Conservation (phyloP, 257 asterid species). For the Solanum habrochaites region DNA sequence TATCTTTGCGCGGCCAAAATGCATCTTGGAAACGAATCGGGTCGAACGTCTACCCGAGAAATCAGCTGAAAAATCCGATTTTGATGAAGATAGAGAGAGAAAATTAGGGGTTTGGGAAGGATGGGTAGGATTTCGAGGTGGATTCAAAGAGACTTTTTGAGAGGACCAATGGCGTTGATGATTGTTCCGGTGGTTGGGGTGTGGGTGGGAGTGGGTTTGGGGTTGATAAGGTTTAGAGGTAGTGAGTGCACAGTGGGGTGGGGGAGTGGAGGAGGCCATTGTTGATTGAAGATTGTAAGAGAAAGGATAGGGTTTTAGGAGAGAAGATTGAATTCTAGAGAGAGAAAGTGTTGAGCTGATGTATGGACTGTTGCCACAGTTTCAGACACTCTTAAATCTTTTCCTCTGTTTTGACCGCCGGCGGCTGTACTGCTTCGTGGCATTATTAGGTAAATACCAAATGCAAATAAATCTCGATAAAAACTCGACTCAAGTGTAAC, state of each 20-base stretch:
- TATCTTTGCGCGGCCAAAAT: conserved; percentile 64
- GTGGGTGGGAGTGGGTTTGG: conserved; percentile 24
- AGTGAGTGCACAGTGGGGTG: conserved; percentile 69
- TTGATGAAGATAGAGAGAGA: conserved; percentile 29
- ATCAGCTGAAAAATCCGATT: conserved; percentile 31
- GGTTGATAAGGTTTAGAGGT: conserved; percentile 68
- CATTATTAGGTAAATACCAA: background rate
- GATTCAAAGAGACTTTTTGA: conserved; percentile 44
- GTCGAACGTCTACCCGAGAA: conserved; percentile 86
- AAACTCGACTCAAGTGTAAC: too few relatives aligned
- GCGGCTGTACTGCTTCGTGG: background rate
- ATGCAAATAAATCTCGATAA: too few relatives aligned
- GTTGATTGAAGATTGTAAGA: background rate
- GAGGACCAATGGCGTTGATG: conserved; percentile 22
- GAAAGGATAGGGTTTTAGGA: background rate
- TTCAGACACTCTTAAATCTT: background rate
- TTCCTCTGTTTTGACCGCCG: background rate
- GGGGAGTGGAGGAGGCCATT: conserved; percentile 94
- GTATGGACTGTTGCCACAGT: background rate
- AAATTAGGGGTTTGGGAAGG: conserved; percentile 10
- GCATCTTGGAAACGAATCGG: conserved; percentile 81
- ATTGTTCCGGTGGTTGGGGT: conserved; percentile 17
- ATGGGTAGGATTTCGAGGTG: conserved; percentile 20
- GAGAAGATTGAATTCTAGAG: background rate
- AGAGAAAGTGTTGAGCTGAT: background rate